Evolutionary conservation across 1,139 yeast genomes (phyloP), one percentile per base, ranked within the genome.

Genomic region (Suhomyces kunorum): DNA sequence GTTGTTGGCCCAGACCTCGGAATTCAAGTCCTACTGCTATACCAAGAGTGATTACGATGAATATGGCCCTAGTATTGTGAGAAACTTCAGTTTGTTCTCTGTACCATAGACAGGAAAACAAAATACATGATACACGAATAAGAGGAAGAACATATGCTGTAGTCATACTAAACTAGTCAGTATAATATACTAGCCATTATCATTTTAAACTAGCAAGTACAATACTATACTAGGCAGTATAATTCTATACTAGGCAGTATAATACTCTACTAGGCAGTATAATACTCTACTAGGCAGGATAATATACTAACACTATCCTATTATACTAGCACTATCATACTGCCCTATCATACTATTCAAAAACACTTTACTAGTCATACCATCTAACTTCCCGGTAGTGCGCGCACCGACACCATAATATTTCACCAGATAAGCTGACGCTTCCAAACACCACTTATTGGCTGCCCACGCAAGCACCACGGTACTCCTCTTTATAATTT

Each of bases 1-100:
- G 15, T 73, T 94, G 54, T 77, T 94, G 60, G 98, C 99, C 1
- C 98, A 90, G 68, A 94, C 99, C 14, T 82, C 96, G 12, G 98
- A 92, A 66, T 92, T 92, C 71, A 88, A 86, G 68, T 83, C 95
- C 62, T 89, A 89, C 68, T 92, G 98, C 63, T 94, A 90, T 72
- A 90, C 98, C 35, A 94, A 92, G 72, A 84, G 85, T 61, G 98
- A 92, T 61, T 94, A 94, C 65, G 98, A 92, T 58, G 99, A 94
- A 68, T 84, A 85, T 60, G 99, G 99, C 20, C 98, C 98, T 46
- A 86, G 87, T 57, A 92, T 94, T 59, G 98, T 92, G 35, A 84
- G 99, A 71, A 90, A 90, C 76, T 92, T 90, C 61, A 88, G 97
- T 39, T 75, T 92, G 52, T 90, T 92, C 74, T 83, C 87, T 55